Evolutionary conservation across 257 asterid species (phyloP).

Genomic region (Solanum phureja): DNA sequence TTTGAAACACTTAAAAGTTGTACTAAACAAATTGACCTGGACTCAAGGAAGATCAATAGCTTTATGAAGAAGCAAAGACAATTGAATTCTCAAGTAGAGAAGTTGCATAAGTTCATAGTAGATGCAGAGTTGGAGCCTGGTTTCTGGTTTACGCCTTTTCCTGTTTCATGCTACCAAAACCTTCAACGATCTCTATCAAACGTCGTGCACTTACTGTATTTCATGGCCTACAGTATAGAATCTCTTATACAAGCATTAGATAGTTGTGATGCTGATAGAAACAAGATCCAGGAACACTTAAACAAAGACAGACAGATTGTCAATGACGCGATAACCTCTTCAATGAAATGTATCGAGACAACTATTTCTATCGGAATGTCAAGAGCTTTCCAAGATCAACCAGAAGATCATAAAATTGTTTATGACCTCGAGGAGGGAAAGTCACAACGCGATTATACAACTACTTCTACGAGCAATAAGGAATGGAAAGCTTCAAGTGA

Average conservation of each 20-base stretch:
- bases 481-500: background rate
- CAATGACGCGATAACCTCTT: conserved; percentile 12
- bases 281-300: conserved; percentile 21
- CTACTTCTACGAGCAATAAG: background rate
- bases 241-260: conserved; percentile 10
- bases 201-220: conserved; percentile 16
- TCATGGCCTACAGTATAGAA: conserved; percentile 21
- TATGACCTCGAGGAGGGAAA: conserved; percentile 31
- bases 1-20: conserved; percentile 23
- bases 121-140: conserved; percentile 39
- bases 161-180: conserved; percentile 26
- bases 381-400: conserved; percentile 4
- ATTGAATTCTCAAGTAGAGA: conserved; percentile 8
- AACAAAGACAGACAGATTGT: conserved; percentile 8
- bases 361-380: background rate
- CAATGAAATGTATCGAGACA: background rate
- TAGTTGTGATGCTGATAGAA: background rate
- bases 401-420: background rate
- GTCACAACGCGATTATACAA: background rate
- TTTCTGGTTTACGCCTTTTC: conserved; percentile 42
- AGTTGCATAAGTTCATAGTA: conserved; percentile 7
- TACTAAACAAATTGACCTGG: conserved; percentile 12
- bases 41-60: background rate
- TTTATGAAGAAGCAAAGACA: conserved; percentile 17
- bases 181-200: conserved; percentile 16